Evolutionary conservation across 352 stramenopile genomes (phyloP).

Genomic region (Pythium brachiatum): DNA sequence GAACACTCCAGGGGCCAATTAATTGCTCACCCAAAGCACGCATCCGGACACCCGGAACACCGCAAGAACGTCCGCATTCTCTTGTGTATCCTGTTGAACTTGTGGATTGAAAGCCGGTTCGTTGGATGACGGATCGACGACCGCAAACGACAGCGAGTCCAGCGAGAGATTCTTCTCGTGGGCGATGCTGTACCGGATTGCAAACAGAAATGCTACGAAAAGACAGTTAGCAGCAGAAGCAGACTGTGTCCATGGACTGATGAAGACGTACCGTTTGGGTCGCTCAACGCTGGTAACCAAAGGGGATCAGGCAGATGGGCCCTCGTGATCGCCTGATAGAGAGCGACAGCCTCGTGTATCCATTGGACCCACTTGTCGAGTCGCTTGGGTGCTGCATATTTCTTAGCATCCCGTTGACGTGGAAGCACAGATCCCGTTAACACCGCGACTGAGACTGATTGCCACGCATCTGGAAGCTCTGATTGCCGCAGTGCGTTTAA

Average conservation of each 20-base stretch:
- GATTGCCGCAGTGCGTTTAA: constrained; percentile 7
- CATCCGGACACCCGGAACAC: constrained; percentile 39
- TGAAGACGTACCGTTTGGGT: constrained; percentile 38
- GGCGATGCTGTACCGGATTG: constrained; percentile 33
- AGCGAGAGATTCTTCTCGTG: constrained; percentile 16
- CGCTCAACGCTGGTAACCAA: constrained; percentile 40
- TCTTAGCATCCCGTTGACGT: neutral
- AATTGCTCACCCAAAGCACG: constrained; percentile 45
- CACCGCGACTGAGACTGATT: neutral
- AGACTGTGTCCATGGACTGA: neutral
- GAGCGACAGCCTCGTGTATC: constrained; percentile 11
- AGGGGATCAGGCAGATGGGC: constrained; percentile 13
- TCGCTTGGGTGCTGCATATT: constrained; percentile 2
- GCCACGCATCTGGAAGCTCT: constrained; percentile 10
- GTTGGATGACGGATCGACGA: constrained; percentile 4
- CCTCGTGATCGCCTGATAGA: constrained; percentile 7
- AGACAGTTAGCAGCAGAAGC: neutral
- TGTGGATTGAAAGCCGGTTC: neutral
- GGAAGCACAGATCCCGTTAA: neutral
- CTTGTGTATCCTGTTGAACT: neutral
- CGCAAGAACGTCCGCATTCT: constrained; percentile 17
- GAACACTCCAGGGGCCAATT: no score
- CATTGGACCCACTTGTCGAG: constrained; percentile 16
- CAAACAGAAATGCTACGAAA: constrained; percentile 37
- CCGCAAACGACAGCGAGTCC: constrained; percentile 27